Conservation (phyloP, 306 rosid species). For the Prunus salicina region DNA sequence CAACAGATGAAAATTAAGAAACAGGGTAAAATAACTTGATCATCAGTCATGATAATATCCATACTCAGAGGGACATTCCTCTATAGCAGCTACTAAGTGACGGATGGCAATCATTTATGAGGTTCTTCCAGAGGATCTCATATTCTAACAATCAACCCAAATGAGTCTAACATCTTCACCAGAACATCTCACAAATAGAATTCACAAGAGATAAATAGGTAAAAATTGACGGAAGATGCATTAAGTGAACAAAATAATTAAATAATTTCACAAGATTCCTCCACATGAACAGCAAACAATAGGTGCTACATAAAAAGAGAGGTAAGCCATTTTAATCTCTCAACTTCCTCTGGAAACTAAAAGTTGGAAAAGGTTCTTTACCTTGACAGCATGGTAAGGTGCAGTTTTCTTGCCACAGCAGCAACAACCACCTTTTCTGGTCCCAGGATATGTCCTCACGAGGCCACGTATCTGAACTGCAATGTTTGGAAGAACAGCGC, state of each 20-base stretch:
- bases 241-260: too few relatives aligned
- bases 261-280: too few relatives aligned
- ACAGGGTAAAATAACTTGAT: background rate
- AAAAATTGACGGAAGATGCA: background rate
- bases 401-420: conserved; percentile 55
- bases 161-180: background rate
- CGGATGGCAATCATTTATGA: background rate
- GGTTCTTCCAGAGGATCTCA: too few relatives aligned
- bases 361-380: conserved; percentile 30
- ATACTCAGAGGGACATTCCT: background rate
- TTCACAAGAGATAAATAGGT: background rate
- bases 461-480: conserved; percentile 89
- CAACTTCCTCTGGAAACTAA: background rate
- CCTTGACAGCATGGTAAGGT: conserved; percentile 78
- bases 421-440: conserved; percentile 52
- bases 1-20: background rate
- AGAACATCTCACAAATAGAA: background rate
- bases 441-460: conserved; percentile 75
- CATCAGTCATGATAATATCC: conserved; percentile 1
- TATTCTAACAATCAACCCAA: background rate
- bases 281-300: background rate
- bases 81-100: background rate
- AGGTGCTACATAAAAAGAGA: background rate
- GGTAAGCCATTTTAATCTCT: background rate
- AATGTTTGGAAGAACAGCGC: conserved; percentile 51